Base-by-base conservation (phyloP, 352 stramenopile species). In the Phytophthora lateralis region DNA sequence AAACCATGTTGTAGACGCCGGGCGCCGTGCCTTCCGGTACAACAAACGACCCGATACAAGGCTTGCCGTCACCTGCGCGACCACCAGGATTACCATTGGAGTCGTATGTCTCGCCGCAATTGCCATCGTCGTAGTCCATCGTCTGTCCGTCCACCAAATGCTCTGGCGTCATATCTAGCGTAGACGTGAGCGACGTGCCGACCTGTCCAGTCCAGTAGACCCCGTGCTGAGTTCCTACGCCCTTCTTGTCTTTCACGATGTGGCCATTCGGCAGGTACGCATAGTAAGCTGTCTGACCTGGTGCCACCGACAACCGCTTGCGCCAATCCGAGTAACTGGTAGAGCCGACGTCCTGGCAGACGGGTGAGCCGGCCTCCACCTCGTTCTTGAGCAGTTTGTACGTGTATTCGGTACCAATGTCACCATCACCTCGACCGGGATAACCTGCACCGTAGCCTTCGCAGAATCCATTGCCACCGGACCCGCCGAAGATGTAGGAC, bases 401-500 rank as follows among this genome's bases (percentile, higher is more conserved):
- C 26, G 80, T 90, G 61, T 87, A 88, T 32, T 62, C 54, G 0
- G 73, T 73, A 3, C 80, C 80, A n/a, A 88, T 88, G 34, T 78
- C 63, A 11, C 43, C 45, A 34, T 72, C 56, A 45, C 81, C 81
- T 26, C 81, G 81, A 17, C 80, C 79, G 0, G 78, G 80, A 55
- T 85, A 91, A 3, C 77, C 76, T 2, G 78, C 76, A 43, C 76
- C 78, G 26, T 90, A 90, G 44, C 80, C 80, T 10, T 76, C 69
- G 50, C 82, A 91, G 55, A 80, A 85, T 35, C 80, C 78, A 45
- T 91, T 85, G 38, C 76, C 77, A 30, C 73, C 75, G 21, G 72
- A 45, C n/a, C 82, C 80, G n/a, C 80, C 80, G 42, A 77, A 91
- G 42, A 91, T 90, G 64, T 90, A 91, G n/a, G 73, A 71, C 12